Evolutionary conservation across 2,329 filamentous ascomycete species (phyloP).

Genomic region (Lomentospora prolificans): DNA sequence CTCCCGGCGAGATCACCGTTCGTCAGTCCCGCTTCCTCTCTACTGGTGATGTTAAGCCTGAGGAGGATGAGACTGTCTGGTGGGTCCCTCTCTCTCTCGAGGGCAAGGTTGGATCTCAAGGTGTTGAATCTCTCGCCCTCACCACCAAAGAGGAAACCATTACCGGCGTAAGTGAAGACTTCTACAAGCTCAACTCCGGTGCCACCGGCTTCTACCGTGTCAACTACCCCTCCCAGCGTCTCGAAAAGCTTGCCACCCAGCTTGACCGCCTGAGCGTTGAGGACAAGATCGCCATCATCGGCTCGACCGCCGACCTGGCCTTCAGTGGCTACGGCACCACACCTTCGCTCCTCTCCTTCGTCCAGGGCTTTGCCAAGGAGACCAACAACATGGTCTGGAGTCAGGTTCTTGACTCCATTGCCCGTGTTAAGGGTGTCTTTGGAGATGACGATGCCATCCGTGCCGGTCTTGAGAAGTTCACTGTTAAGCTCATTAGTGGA

Average conservation of each 20-base stretch:
- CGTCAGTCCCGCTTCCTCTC: constrained; percentile 85
- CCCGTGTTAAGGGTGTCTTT: constrained; percentile 75
- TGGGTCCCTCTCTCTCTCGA: constrained; percentile 88
- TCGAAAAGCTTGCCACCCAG: constrained; percentile 69
- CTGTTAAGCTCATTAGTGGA: constrained; percentile 63
- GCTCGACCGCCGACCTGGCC: constrained; percentile 81
- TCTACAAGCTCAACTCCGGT: constrained; percentile 90
- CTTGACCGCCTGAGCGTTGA: constrained; percentile 67
- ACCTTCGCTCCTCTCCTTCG: constrained; percentile 68
- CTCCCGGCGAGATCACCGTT: constrained; percentile 70
- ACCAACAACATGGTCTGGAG: constrained; percentile 82
- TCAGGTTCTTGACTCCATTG: constrained; percentile 69
- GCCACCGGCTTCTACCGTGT: constrained; percentile 86
- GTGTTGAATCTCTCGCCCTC: constrained; percentile 56
- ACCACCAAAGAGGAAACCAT: constrained; percentile 70
- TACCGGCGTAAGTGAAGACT: constrained; percentile 61
- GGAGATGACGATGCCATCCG: constrained; percentile 63
- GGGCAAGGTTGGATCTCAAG: constrained; percentile 57
- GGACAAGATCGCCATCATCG: constrained; percentile 88
- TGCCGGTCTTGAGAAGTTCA: constrained; percentile 67
- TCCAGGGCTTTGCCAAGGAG: constrained; percentile 77
- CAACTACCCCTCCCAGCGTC: constrained; percentile 78
- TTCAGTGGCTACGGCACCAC: constrained; percentile 80
- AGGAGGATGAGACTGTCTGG: constrained; percentile 88
- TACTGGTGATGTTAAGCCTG: constrained; percentile 79